Conservation (phyloP, 164 flowering plant genomes). For the Kingdonia uniflora region DNA sequence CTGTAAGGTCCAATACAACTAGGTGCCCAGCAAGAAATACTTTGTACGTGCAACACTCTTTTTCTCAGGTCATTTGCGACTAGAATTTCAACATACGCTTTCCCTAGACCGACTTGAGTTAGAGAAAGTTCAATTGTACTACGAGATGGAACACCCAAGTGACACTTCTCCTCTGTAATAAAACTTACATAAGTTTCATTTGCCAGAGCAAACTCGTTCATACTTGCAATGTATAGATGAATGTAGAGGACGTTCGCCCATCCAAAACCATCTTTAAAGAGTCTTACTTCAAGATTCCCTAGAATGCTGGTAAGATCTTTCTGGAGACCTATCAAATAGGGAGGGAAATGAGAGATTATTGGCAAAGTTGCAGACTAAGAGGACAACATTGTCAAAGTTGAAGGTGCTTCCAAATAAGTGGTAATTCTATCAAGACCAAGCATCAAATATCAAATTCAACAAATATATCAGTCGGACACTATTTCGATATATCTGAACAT, state of each 20-base stretch:
- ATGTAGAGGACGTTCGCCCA: conserved; percentile 82
- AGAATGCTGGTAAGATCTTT: conserved; percentile 57
- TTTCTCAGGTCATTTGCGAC: conserved; percentile 59
- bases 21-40: conserved; percentile 98
- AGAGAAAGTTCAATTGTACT: conserved; percentile 89
- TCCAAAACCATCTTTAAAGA: conserved; percentile 37
- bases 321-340: conserved; percentile 39
- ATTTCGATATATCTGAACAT: too few relatives aligned
- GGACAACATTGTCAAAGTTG: too few relatives aligned
- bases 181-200: conserved; percentile 79
- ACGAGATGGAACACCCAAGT: conserved; percentile 91
- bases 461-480: too few relatives aligned
- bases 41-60: conserved; percentile 87
- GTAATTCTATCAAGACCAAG: too few relatives aligned
- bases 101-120: conserved; percentile 46
- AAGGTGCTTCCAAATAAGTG: too few relatives aligned
- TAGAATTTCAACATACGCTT: conserved; percentile 70
- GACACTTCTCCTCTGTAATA: conserved; percentile 82
- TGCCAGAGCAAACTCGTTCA: conserved; percentile 72
- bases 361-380: neutral
- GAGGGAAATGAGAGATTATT: neutral
- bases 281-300: conserved; percentile 38
- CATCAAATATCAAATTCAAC: too few relatives aligned
- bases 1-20: conserved; percentile 99
- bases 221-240: conserved; percentile 80